Percentiles rank a stretch among this genome's conserved stretches.
phyloP scores from a whole-genome alignment of 345 rosid species.

The Corymbia maculata region DNA sequence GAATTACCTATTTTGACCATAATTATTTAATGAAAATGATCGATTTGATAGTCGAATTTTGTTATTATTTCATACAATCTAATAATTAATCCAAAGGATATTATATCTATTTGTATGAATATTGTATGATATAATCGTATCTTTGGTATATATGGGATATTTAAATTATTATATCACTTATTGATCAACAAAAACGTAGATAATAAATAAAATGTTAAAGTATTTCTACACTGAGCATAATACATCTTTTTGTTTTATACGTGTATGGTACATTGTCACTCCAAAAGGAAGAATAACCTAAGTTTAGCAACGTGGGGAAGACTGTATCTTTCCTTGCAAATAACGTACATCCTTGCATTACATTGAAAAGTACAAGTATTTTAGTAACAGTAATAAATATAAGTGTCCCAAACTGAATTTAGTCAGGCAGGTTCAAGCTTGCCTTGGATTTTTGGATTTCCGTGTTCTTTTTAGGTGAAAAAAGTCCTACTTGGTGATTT shows the following conservation, averaged over 20 bases:
- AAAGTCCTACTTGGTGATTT: background rate
- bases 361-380: background rate
- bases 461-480: background rate
- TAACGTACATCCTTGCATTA: background rate
- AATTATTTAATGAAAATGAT: background rate
- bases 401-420: background rate
- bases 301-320: background rate
- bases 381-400: background rate
- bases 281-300: background rate
- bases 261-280: background rate
- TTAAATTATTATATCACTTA: too few species aligned
- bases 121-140: background rate
- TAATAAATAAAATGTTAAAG: too few species aligned
- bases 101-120: background rate
- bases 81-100: background rate
- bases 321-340: background rate
- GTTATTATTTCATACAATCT: background rate
- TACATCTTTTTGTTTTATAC: too few species aligned
- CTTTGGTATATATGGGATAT: background rate
- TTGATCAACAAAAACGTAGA: too few species aligned
- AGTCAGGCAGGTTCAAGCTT: background rate
- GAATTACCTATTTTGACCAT: background rate
- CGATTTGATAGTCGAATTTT: fast-evolving
- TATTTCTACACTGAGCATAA: too few species aligned
- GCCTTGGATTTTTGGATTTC: background rate